These are phyloP conservation scores for Diaporthe velutina DNA, from an alignment of 2,329 filamentous ascomycete species.

Conservation along the genomic window DNA sequence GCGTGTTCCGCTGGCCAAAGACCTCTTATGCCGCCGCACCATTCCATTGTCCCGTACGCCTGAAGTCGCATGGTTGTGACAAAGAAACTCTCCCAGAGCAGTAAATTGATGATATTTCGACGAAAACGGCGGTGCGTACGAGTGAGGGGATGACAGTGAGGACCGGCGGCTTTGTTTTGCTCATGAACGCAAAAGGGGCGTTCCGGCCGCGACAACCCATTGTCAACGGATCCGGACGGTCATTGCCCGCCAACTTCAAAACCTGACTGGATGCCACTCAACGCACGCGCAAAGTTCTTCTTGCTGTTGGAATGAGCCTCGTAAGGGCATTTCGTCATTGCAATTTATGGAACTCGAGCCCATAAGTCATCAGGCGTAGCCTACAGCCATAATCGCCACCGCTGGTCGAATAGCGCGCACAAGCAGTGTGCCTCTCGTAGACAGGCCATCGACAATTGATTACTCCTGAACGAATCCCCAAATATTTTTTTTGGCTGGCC, in stretches of 20 bases:
- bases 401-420: not conserved
- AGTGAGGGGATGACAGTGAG: not conserved
- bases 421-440: not conserved
- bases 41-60: slow-evolving; percentile 32
- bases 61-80: slow-evolving; percentile 4
- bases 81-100: slow-evolving; percentile 23
- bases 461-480: not conserved
- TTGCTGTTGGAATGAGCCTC: not conserved
- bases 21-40: slow-evolving; percentile 28
- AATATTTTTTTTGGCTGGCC: not conserved
- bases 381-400: not conserved
- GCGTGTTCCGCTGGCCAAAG: not conserved
- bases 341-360: not conserved
- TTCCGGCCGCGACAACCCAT: slow-evolving; percentile 19
- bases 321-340: not conserved
- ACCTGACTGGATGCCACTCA: not conserved
- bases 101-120: not conserved
- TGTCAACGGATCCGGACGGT: slow-evolving; percentile 24
- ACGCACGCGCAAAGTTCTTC: not conserved
- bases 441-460: not conserved
- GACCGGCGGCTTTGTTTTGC: slow-evolving; percentile 27
- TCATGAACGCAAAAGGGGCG: slow-evolving; percentile 10
- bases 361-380: not conserved
- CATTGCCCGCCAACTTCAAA: not conserved
- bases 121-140: slow-evolving; percentile 32